Evolutionary conservation across 768 basidiomycete species (phyloP).

Genomic region (Myochromella boudieri): DNA sequence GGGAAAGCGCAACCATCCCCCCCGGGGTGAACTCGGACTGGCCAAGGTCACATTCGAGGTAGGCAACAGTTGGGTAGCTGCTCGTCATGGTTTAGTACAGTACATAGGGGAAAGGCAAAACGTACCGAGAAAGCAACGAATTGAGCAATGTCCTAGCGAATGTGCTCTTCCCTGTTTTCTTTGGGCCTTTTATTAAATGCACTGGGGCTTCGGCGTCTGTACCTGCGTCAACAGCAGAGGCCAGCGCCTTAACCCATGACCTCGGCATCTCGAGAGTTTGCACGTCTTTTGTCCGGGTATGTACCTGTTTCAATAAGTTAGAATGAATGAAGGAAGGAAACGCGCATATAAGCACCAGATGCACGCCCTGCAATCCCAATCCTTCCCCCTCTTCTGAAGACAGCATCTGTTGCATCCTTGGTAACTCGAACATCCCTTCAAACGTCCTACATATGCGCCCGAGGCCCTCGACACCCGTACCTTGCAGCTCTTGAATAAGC

Average conservation of each 20-base stretch:
- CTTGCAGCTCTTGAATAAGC: conserved; percentile 53
- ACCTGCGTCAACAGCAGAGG: not conserved
- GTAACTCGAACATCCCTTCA: conserved; percentile 59
- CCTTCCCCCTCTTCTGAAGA: too few species aligned
- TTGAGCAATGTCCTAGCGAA: conserved; percentile 78
- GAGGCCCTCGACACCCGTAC: conserved; percentile 67
- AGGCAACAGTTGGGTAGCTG: conserved; percentile 83
- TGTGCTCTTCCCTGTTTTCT: conserved; percentile 88
- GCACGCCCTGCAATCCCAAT: conserved; percentile 48
- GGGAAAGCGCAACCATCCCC: conserved; percentile 79
- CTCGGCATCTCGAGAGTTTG: conserved; percentile 35
- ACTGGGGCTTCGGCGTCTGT: conserved; percentile 27
- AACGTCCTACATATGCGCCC: conserved; percentile 63
- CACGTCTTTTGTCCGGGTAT: conserved; percentile 35
- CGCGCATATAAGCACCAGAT: conserved; percentile 39
- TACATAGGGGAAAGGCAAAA: conserved; percentile 3
- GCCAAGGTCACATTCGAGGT: conserved; percentile 89
- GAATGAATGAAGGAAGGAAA: not conserved
- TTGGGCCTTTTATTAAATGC: conserved; percentile 79
- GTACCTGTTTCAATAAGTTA: conserved; percentile 26
- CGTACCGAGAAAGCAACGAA: conserved; percentile 57
- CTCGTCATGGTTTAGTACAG: not conserved
- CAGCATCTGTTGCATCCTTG: conserved; percentile 38
- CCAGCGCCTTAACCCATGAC: conserved; percentile 39
- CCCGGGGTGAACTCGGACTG: conserved; percentile 92